Evolutionary conservation across 306 rosid genomes (phyloP).

Genomic region (Echinosophora koreensis): DNA sequence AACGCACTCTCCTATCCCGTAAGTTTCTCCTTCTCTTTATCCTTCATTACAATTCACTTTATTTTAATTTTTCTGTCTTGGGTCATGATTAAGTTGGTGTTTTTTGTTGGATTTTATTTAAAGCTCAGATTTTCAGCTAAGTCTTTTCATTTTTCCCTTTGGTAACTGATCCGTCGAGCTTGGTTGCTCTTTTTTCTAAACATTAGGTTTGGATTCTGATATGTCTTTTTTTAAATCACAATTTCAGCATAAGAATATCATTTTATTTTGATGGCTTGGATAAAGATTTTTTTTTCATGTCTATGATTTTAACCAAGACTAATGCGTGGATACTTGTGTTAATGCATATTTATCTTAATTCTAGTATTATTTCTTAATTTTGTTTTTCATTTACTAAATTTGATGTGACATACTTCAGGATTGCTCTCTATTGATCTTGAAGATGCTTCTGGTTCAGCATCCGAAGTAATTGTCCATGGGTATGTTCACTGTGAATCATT

Average conservation of each 20-base stretch:
- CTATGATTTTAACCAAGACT: not conserved
- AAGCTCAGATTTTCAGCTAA: not conserved
- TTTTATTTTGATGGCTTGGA: not conserved
- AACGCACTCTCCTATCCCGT: slow-evolving; percentile 75
- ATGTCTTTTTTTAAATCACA: slow-evolving; percentile 1
- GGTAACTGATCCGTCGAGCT: not conserved
- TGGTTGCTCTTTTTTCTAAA: not conserved
- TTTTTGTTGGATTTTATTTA: not conserved
- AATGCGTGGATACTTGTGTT: slow-evolving; percentile 2
- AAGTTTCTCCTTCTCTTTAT: slow-evolving; percentile 28
- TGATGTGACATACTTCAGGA: slow-evolving; percentile 51
- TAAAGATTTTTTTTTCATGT: not conserved
- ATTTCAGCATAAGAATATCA: not conserved
- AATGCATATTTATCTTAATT: not conserved
- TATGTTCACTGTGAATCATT: slow-evolving; percentile 36
- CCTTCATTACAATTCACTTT: not conserved
- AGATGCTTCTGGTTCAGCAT: slow-evolving; percentile 58
- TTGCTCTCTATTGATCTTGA: slow-evolving; percentile 64
- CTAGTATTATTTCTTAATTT: not conserved
- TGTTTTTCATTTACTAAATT: not conserved
- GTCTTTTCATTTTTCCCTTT: too few species aligned
- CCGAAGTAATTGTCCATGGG: slow-evolving; percentile 62
- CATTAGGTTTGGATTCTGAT: not conserved
- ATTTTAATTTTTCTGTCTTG: not conserved
- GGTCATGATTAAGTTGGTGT: not conserved